phyloP scores from a whole-genome alignment of 768 basidiomycete genomes.

The Leccinum uliginosum region DNA sequence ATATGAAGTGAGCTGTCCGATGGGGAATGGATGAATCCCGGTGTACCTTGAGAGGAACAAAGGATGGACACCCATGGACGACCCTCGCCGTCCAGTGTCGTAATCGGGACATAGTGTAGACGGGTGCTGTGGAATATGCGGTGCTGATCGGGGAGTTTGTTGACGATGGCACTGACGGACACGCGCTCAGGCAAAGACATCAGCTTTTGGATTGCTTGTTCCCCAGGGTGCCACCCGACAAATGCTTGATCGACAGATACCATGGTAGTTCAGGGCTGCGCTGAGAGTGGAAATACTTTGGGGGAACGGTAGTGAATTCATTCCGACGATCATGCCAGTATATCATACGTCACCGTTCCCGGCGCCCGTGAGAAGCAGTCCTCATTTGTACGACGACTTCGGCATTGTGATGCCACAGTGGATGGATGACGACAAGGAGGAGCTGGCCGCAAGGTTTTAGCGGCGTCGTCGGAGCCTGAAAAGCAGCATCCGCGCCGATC shows the following conservation, averaged over 20 bases:
- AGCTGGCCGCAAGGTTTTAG: too few relatives aligned
- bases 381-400: not conserved
- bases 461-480: too few relatives aligned
- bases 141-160: conserved; percentile 29
- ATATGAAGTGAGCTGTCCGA: conserved; percentile 18
- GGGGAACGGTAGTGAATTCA: not conserved
- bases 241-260: conserved; percentile 15
- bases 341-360: not conserved
- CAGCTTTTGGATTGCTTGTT: conserved; percentile 24
- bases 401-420: not conserved
- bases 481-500: too few relatives aligned
- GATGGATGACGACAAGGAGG: too few relatives aligned
- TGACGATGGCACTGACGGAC: conserved; percentile 20
- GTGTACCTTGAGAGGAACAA: conserved; percentile 23
- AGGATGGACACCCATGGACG: conserved; percentile 33
- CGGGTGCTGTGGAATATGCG: conserved; percentile 29
- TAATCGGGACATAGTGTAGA: conserved; percentile 29
- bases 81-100: conserved; percentile 29
- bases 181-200: conserved; percentile 23
- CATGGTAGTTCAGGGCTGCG: not conserved
- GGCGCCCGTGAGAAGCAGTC: not conserved
- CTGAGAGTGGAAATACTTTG: not conserved
- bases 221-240: conserved; percentile 43
- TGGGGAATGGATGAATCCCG: conserved; percentile 28
- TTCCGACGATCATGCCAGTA: not conserved